Conservation (phyloP, 805 yeast genomes). For the Cyberlindnera saturnus region DNA sequence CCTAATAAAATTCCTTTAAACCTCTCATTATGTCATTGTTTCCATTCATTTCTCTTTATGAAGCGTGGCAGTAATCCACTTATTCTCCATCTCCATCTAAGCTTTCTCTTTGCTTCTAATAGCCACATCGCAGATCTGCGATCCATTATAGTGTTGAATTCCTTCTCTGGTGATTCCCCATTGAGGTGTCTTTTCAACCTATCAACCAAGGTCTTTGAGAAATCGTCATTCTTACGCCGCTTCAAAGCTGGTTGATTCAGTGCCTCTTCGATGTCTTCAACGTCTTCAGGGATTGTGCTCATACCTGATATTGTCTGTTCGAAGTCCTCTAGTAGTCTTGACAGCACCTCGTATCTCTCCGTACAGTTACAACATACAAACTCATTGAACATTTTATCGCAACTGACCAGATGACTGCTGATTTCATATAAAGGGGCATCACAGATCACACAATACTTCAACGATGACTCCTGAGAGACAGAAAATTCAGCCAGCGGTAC, state of each 20-base stretch:
- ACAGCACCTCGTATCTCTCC: slow-evolving; percentile 46
- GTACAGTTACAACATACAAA: slow-evolving; percentile 61
- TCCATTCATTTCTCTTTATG: slow-evolving; percentile 8
- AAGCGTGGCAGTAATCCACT: slow-evolving; percentile 38
- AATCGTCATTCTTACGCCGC: slow-evolving; percentile 12
- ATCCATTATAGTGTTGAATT: slow-evolving; percentile 7
- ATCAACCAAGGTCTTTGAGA: slow-evolving; percentile 28
- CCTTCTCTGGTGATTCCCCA: background rate
- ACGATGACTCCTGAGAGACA: slow-evolving; percentile 5
- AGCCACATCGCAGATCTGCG: slow-evolving; percentile 26
- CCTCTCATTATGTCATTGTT: background rate
- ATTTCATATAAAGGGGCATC: slow-evolving; percentile 64
- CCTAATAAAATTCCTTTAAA: too few species aligned
- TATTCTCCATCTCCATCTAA: slow-evolving; percentile 48
- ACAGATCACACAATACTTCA: slow-evolving; percentile 55
- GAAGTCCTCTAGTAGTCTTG: slow-evolving; percentile 31
- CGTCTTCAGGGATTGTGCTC: slow-evolving; percentile 12
- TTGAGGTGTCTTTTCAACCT: slow-evolving; percentile 27
- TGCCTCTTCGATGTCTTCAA: slow-evolving; percentile 20
- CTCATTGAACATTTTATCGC: slow-evolving; percentile 30
- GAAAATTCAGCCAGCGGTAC: slow-evolving; percentile 7
- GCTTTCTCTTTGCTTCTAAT: slow-evolving; percentile 32
- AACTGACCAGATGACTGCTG: slow-evolving; percentile 31
- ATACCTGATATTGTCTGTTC: slow-evolving; percentile 25
- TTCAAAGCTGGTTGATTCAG: slow-evolving; percentile 6